These are phyloP conservation scores for Cenchrus purpureus DNA, from an alignment of 176 grass and related monocot genomes.

Conservation along the genomic window DNA sequence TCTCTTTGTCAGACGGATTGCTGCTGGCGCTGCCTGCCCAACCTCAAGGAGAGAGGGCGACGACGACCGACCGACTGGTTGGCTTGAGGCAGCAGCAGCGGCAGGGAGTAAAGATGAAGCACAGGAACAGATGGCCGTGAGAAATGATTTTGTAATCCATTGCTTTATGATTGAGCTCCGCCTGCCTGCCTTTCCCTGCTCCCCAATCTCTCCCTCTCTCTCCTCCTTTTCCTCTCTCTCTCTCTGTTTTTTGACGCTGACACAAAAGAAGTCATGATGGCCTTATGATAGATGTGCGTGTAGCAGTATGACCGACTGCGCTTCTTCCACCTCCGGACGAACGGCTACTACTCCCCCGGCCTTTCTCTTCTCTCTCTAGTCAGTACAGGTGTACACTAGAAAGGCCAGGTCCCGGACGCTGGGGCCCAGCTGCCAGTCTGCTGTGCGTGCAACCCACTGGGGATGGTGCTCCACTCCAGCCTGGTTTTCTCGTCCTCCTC, in stretches of 20 bases:
- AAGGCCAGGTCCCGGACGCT: slow-evolving; percentile 18
- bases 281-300: slow-evolving; percentile 62
- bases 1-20: slow-evolving; percentile 85
- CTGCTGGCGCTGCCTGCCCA: background rate
- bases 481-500: background rate
- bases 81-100: slow-evolving; percentile 23
- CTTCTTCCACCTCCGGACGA: background rate
- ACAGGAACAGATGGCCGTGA: background rate
- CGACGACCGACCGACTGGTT: slow-evolving; percentile 36
- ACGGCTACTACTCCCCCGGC: background rate
- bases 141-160: slow-evolving; percentile 96
- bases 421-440: slow-evolving; percentile 20
- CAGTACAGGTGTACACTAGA: background rate
- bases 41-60: slow-evolving; percentile 12
- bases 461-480: too few species aligned
- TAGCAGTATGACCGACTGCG: slow-evolving; percentile 47
- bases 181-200: slow-evolving; percentile 30
- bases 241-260: slow-evolving; percentile 55
- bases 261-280: slow-evolving; percentile 79
- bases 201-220: slow-evolving; percentile 5
- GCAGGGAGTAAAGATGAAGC: slow-evolving; percentile 64
- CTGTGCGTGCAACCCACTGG: slow-evolving; percentile 15
- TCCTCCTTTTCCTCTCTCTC: slow-evolving; percentile 24
- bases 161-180: slow-evolving; percentile 91
- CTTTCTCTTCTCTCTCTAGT: background rate